Conservation (phyloP, 2,329 filamentous ascomycete genomes). For the Sporothrix curviconia region DNA sequence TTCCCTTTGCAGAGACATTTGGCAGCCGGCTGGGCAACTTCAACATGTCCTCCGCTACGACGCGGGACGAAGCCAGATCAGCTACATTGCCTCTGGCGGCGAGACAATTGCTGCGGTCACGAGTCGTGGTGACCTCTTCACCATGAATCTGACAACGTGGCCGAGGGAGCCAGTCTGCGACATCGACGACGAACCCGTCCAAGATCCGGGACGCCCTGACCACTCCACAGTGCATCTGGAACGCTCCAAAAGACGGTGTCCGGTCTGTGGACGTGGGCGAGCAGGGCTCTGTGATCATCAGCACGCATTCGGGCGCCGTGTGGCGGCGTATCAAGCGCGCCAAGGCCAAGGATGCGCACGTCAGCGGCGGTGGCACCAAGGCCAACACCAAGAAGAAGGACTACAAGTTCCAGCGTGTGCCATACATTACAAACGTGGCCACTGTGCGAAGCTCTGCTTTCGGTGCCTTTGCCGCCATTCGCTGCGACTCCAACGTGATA, state of each 20-base stretch:
- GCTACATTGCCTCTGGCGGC: constrained; percentile 73
- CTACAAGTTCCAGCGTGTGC: constrained; percentile 90
- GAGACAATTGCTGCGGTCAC: constrained; percentile 89
- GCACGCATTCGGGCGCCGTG: constrained; percentile 84
- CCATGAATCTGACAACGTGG: constrained; percentile 67
- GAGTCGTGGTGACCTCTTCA: constrained; percentile 79
- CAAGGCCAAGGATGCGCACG: constrained; percentile 65
- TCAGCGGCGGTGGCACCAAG: constrained; percentile 15
- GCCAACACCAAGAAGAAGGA: constrained; percentile 65
- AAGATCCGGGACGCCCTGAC: constrained; percentile 83
- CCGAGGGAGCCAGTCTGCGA: constrained; percentile 53
- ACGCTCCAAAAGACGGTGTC: constrained; percentile 77
- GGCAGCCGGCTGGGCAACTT: constrained; percentile 60
- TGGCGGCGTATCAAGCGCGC: constrained; percentile 81
- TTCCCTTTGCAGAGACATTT: constrained; percentile 63
- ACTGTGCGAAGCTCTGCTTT: constrained; percentile 82
- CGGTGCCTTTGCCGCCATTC: constrained; percentile 81
- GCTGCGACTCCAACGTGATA: constrained; percentile 78
- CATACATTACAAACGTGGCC: constrained; percentile 77
- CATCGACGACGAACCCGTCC: constrained; percentile 84
- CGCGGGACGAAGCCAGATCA: constrained; percentile 55
- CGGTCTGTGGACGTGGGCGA: constrained; percentile 83
- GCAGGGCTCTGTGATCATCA: constrained; percentile 90
- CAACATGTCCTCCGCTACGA: constrained; percentile 62
- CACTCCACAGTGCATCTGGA: constrained; percentile 77